phyloP scores from a whole-genome alignment of 129 eudicot genomes.

The Saussurea involucrata region DNA sequence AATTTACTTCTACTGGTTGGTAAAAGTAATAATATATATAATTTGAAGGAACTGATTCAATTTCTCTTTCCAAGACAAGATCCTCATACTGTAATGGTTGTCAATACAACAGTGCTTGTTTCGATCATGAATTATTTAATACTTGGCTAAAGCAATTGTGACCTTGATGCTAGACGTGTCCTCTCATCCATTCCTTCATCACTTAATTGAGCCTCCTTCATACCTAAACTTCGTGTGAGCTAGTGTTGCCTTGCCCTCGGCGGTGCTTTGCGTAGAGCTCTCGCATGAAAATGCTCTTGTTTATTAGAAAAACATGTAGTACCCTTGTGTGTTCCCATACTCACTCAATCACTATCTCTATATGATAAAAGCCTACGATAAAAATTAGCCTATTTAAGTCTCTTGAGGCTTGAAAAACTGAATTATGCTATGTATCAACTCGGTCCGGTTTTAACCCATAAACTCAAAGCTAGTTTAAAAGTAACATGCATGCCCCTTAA shows the following conservation, averaged over 20 bases:
- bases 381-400: background rate
- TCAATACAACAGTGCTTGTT: background rate
- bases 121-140: background rate
- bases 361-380: background rate
- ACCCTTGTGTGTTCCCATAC: background rate
- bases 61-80: background rate
- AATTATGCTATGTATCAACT: background rate
- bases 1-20: background rate
- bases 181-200: background rate
- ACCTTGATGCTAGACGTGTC: background rate
- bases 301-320: background rate
- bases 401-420: background rate
- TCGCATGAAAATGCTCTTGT: too few relatives aligned
- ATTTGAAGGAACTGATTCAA: background rate
- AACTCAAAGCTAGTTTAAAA: background rate
- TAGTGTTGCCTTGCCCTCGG: too few relatives aligned
- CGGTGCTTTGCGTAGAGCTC: too few relatives aligned
- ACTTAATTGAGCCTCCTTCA: background rate
- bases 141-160: background rate
- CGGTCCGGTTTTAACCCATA: background rate
- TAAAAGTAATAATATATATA: background rate
- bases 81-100: background rate
- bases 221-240: too few relatives aligned
- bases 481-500: background rate
- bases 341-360: background rate